Conservation (phyloP, 106 monocot genomes). For the Allium cepa region DNA sequence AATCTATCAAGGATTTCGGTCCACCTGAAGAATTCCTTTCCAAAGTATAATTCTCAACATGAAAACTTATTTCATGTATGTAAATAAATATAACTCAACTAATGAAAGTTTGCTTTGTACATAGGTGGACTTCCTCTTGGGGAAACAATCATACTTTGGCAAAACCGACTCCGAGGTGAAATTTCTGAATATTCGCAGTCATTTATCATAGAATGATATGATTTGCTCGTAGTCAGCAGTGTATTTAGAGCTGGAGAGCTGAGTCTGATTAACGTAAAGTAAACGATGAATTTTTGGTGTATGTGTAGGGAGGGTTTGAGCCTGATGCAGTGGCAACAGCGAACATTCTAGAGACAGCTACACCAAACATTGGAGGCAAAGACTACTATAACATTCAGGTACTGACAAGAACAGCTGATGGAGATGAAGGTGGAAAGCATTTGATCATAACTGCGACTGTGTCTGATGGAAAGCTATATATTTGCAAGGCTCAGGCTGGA, state of each 20-base stretch:
- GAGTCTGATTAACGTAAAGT: too few species aligned
- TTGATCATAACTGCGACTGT: slow-evolving; percentile 76
- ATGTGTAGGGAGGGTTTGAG: slow-evolving; percentile 78
- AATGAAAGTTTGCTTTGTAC: neutral
- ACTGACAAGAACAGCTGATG: slow-evolving; percentile 95
- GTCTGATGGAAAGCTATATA: slow-evolving; percentile 82
- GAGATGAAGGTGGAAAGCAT: slow-evolving; percentile 95
- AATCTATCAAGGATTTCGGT: slow-evolving; percentile 81
- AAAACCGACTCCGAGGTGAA: slow-evolving; percentile 12
- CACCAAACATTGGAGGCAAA: slow-evolving; percentile 41
- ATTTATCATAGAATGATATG: too few species aligned
- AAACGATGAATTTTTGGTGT: neutral
- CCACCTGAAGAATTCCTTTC: slow-evolving; percentile 74
- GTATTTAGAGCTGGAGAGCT: too few species aligned
- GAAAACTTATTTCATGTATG: too few species aligned
- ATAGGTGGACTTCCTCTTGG: slow-evolving; percentile 86
- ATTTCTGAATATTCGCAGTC: neutral
- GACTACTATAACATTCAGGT: slow-evolving; percentile 72
- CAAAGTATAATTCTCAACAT: slow-evolving; percentile 23
- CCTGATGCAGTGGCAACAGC: slow-evolving; percentile 71
- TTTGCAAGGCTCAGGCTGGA: slow-evolving; percentile 96
- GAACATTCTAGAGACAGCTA: slow-evolving; percentile 60
- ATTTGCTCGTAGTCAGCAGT: too few species aligned
- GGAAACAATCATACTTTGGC: slow-evolving; percentile 71
- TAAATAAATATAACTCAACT: too few species aligned